Percentiles rank a stretch among this genome's conserved stretches.
phyloP scores from a whole-genome alignment of 176 grass and related monocot species.

The Tillandsia leiboldiana region DNA sequence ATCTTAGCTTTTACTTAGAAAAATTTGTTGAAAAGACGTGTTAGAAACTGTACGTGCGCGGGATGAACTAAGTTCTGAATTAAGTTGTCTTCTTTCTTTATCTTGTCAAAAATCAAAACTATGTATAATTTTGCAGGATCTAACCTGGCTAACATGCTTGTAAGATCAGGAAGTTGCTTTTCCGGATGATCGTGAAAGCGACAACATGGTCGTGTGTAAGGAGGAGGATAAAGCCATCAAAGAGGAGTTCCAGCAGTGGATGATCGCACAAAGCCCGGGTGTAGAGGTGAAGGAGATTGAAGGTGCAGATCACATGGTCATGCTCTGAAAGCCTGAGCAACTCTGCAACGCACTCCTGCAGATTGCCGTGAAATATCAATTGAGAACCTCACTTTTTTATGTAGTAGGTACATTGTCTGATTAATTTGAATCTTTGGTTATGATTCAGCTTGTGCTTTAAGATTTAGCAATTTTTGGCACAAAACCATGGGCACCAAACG shows the following conservation, averaged over 20 bases:
- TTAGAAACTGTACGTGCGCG: no score
- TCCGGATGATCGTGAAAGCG: slow-evolving; percentile 24
- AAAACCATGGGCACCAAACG: no score
- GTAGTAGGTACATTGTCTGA: no score
- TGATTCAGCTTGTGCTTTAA: no score
- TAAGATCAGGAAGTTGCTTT: slow-evolving; percentile 29
- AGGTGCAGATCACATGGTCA: slow-evolving; percentile 46
- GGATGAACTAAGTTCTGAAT: no score
- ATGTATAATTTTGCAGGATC: slow-evolving; percentile 6
- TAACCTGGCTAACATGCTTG: slow-evolving; percentile 33
- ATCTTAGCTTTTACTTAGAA: no score
- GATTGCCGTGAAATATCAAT: not conserved
- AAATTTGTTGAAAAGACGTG: no score
- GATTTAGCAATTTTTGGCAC: no score
- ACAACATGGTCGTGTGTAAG: slow-evolving; percentile 30
- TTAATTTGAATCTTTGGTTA: no score
- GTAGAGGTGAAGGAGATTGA: slow-evolving; percentile 29
- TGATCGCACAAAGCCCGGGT: slow-evolving; percentile 21
- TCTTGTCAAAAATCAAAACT: no score
- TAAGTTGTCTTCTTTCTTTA: no score
- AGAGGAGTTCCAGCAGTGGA: slow-evolving; percentile 38
- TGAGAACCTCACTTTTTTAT: no score
- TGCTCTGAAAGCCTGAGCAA: slow-evolving; percentile 35
- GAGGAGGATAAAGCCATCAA: slow-evolving; percentile 24
- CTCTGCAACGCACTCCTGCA: slow-evolving; percentile 25